phyloP scores from a whole-genome alignment of 257 asterid genomes.

The Linderniella brevidens region DNA sequence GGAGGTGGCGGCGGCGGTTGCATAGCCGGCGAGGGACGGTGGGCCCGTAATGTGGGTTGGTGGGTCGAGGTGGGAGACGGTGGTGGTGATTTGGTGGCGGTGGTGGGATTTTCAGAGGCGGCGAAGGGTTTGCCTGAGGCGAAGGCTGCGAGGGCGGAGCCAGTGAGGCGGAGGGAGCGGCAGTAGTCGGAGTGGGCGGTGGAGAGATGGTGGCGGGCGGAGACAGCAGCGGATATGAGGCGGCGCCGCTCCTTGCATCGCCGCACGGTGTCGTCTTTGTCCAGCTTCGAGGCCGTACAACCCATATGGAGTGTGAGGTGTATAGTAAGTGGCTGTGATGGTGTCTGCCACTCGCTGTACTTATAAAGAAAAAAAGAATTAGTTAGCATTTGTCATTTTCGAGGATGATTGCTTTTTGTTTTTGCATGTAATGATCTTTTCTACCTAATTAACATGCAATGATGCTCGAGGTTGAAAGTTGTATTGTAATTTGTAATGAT shows the following conservation, averaged over 20 bases:
- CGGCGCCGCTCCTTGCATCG: conserved; percentile 98
- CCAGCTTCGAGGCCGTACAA: conserved; percentile 88
- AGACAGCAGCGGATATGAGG: conserved; percentile 71
- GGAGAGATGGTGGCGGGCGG: conserved; percentile 88
- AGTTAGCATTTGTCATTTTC: no score
- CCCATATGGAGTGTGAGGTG: conserved; percentile 75
- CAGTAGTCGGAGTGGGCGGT: conserved; percentile 96
- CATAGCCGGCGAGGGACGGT: conserved; percentile 37
- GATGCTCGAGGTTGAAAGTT: no score
- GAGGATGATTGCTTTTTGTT: no score
- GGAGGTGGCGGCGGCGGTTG: conserved; percentile 15
- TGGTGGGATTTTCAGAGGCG: conserved; percentile 64
- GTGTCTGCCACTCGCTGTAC: no score
- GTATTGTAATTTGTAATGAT: no score
- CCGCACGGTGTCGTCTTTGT: conserved; percentile 89
- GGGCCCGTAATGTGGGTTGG: conserved; percentile 26
- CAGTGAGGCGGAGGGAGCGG: conserved; percentile 72
- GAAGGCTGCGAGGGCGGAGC: conserved; percentile 66
- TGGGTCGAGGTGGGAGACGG: conserved; percentile 25
- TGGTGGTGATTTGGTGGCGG: conserved; percentile 28
- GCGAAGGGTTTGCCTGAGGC: conserved; percentile 89
- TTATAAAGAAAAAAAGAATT: no score
- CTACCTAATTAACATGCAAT: no score
- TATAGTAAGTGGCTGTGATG: not conserved
- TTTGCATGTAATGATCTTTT: no score